Evolutionary conservation across 257 asterid species (phyloP).

Genomic region (Ilex aquifolium): DNA sequence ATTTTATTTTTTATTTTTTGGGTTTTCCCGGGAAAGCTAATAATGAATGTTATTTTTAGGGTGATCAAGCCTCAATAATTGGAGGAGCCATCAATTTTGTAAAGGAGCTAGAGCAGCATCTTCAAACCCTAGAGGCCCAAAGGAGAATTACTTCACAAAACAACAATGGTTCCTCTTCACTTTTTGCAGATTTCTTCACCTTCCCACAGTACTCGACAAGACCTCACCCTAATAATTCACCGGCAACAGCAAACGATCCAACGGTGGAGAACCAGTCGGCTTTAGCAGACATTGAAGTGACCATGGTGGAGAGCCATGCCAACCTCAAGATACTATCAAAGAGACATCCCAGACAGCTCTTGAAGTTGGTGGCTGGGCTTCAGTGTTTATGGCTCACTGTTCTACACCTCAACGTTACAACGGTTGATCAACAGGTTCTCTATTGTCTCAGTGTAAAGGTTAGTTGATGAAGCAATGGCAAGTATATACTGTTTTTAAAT

Average conservation of each 20-base stretch:
- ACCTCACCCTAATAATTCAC: conserved; percentile 6
- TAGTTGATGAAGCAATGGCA: neutral
- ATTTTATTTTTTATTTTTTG: neutral
- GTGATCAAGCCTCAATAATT: conserved; percentile 92
- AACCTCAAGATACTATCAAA: conserved; percentile 33
- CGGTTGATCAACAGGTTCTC: conserved; percentile 36
- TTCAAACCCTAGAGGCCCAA: conserved; percentile 45
- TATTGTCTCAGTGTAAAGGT: conserved; percentile 42
- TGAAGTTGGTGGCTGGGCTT: conserved; percentile 36
- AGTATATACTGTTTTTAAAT: too few species aligned
- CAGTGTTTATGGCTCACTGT: conserved; percentile 38
- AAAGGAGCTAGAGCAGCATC: conserved; percentile 79
- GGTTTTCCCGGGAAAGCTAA: too few species aligned
- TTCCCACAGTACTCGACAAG: conserved; percentile 38
- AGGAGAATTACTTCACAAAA: conserved; percentile 7
- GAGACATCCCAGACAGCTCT: conserved; percentile 38
- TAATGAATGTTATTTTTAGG: conserved; percentile 26
- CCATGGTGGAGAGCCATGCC: conserved; percentile 48
- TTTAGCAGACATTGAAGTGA: conserved; percentile 39
- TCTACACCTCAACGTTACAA: conserved; percentile 39
- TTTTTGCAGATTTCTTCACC: conserved; percentile 36
- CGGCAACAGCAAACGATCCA: neutral
- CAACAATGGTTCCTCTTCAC: conserved; percentile 4
- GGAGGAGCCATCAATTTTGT: conserved; percentile 87
- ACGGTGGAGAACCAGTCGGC: conserved; percentile 6